A percentile compares a stretch with the other conserved stretches of the same genome.
Evolutionary conservation across 1,284 basidiomycete genomes (phyloP).

Genomic region (Cryptococcus floricola): DNA sequence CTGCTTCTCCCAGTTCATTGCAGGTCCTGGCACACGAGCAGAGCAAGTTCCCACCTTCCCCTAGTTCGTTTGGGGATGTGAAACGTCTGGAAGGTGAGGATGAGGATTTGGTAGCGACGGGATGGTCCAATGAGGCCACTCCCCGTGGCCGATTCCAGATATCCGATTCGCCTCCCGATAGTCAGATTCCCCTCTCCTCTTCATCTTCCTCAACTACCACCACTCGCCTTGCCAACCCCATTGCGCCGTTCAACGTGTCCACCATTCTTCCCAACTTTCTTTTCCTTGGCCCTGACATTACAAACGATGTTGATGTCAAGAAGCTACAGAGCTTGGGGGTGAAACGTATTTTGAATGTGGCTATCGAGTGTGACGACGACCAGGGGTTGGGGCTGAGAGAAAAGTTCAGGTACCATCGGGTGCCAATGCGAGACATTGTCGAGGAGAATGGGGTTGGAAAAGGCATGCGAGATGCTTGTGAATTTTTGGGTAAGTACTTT

Average conservation of each 20-base stretch:
- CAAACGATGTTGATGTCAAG: slow-evolving; percentile 65
- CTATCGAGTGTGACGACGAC: slow-evolving; percentile 81
- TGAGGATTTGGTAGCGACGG: slow-evolving; percentile 5
- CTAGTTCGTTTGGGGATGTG: slow-evolving; percentile 30
- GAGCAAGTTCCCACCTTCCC: slow-evolving; percentile 30
- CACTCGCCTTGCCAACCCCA: not conserved
- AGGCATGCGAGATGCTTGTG: slow-evolving; percentile 77
- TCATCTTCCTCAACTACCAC: not conserved
- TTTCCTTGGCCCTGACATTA: slow-evolving; percentile 86
- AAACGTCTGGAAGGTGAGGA: slow-evolving; percentile 6
- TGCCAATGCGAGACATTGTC: slow-evolving; percentile 90
- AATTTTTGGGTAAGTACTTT: slow-evolving; percentile 67
- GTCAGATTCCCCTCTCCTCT: not conserved
- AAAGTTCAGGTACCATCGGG: slow-evolving; percentile 73
- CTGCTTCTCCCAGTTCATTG: slow-evolving; percentile 14
- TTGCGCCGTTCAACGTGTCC: slow-evolving; percentile 64
- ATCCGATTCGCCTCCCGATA: not conserved
- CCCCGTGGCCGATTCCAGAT: not conserved
- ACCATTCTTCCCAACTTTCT: slow-evolving; percentile 86
- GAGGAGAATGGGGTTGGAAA: slow-evolving; percentile 86
- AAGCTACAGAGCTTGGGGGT: slow-evolving; percentile 73
- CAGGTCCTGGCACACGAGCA: slow-evolving; percentile 27
- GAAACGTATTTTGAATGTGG: slow-evolving; percentile 83
- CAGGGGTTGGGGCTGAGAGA: slow-evolving; percentile 63
- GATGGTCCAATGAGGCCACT: not conserved